Conservation (phyloP, 2,329 filamentous ascomycete genomes). For the Purpureocillium lavendulum region DNA sequence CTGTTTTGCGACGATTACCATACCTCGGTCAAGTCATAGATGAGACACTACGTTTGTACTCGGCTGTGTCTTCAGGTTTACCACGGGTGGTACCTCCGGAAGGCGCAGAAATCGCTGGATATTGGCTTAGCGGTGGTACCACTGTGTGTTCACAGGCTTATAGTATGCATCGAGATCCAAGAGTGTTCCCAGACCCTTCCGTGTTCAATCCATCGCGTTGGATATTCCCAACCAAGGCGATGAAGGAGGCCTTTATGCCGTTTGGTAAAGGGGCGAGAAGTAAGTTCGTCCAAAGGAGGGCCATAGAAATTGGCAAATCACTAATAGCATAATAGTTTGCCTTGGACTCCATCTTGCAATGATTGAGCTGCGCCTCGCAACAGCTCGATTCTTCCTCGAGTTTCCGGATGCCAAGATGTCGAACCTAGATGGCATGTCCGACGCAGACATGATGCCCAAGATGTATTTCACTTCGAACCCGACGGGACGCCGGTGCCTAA, state of each 20-base stretch:
- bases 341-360: constrained; percentile 48
- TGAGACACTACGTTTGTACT: constrained; percentile 35
- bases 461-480: constrained; percentile 19
- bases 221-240: constrained; percentile 17
- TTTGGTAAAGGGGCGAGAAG: constrained; percentile 44
- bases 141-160: constrained; percentile 33
- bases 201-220: constrained; percentile 9
- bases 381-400: constrained; percentile 41
- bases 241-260: constrained; percentile 39
- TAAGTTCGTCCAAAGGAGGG: constrained; percentile 6
- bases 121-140: constrained; percentile 28
- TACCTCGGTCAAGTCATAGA: constrained; percentile 32
- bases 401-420: constrained; percentile 26
- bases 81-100: constrained; percentile 28
- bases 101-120: constrained; percentile 27
- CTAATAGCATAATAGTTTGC: constrained; percentile 25
- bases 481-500: too few relatives aligned
- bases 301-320: neutral
- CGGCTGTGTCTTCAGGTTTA: constrained; percentile 27
- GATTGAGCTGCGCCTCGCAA: constrained; percentile 44
- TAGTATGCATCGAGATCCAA: constrained; percentile 32
- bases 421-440: constrained; percentile 20
- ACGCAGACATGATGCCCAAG: constrained; percentile 23
- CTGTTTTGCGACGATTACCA: constrained; percentile 17
- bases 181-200: constrained; percentile 29